Conservation (phyloP, 306 rosid species). For the Medicago lupulina region DNA sequence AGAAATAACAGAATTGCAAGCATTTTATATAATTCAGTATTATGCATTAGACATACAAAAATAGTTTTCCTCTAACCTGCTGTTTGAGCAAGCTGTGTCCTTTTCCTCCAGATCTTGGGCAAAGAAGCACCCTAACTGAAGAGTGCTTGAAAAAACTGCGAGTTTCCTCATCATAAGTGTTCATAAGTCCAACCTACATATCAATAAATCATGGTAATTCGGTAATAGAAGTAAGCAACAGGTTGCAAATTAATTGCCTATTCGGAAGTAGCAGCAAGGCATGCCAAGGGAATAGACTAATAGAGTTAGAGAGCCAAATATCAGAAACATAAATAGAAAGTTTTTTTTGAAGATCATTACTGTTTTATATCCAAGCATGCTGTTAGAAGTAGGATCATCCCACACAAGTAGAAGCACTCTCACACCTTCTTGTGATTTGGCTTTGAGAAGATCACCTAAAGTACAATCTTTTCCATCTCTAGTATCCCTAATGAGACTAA, state of each 20-base stretch:
- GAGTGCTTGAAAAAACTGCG: constrained; percentile 84
- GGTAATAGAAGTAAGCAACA: constrained; percentile 13
- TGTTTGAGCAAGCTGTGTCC: constrained; percentile 72
- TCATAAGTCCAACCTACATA: constrained; percentile 74
- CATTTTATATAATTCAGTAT: background rate
- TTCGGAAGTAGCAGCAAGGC: too few relatives aligned
- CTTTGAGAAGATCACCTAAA: constrained; percentile 81
- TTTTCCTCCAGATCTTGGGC: constrained; percentile 80
- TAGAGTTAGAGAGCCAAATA: too few relatives aligned
- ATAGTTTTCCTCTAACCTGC: constrained; percentile 45
- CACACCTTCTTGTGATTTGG: constrained; percentile 87
- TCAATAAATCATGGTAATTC: constrained; percentile 18
- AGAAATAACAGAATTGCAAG: background rate
- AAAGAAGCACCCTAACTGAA: constrained; percentile 76
- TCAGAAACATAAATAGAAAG: constrained; percentile 10
- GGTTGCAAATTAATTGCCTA: background rate
- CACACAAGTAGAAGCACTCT: constrained; percentile 89
- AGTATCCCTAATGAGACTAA: constrained; percentile 63
- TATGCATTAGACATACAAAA: constrained; percentile 22
- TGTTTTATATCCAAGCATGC: constrained; percentile 68
- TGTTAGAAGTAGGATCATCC: constrained; percentile 91
- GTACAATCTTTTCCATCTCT: constrained; percentile 41
- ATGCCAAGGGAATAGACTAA: too few relatives aligned
- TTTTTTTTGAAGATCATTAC: constrained; percentile 46
- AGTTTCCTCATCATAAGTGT: constrained; percentile 79